Conservation (phyloP, 2,329 filamentous ascomycete genomes). For the Triangularia verruculosa region DNA sequence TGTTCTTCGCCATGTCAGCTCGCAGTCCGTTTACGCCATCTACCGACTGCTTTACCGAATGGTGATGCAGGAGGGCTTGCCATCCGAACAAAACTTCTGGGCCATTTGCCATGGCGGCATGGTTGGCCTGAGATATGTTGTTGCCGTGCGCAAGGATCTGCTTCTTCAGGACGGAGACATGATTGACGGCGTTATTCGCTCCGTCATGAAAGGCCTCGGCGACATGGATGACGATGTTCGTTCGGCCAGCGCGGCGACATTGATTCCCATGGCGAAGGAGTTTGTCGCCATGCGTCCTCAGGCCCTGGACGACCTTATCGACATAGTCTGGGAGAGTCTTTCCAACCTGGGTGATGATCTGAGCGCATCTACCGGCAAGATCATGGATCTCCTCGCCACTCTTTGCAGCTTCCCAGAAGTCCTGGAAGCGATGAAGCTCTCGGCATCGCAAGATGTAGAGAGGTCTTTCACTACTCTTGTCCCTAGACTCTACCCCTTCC, state of each 20-base stretch:
- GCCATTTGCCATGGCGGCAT: constrained; percentile 97
- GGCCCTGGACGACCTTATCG: constrained; percentile 77
- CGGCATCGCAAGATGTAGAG: constrained; percentile 76
- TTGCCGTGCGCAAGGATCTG: constrained; percentile 90
- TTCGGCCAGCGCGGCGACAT: constrained; percentile 92
- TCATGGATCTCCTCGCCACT: constrained; percentile 96
- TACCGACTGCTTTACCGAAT: constrained; percentile 83
- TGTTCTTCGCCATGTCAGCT: constrained; percentile 77
- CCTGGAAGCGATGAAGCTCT: constrained; percentile 87
- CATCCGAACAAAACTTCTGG: constrained; percentile 74
- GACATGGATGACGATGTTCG: constrained; percentile 94
- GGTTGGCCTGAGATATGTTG: constrained; percentile 92
- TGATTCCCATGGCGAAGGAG: constrained; percentile 94
- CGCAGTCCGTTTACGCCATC: constrained; percentile 75
- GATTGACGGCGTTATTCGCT: constrained; percentile 87
- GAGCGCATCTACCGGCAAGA: constrained; percentile 93
- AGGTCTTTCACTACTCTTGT: constrained; percentile 91
- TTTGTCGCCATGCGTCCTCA: constrained; percentile 81
- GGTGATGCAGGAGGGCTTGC: constrained; percentile 84
- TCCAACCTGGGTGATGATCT: constrained; percentile 96
- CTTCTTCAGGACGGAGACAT: constrained; percentile 78
- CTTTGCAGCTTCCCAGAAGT: constrained; percentile 94
- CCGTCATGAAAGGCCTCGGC: constrained; percentile 91
- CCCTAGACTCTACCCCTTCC: constrained; percentile 89
- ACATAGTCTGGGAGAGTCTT: constrained; percentile 95